phyloP scores from a whole-genome alignment of 805 yeast species.

The Teunomyces aglyptinius region DNA sequence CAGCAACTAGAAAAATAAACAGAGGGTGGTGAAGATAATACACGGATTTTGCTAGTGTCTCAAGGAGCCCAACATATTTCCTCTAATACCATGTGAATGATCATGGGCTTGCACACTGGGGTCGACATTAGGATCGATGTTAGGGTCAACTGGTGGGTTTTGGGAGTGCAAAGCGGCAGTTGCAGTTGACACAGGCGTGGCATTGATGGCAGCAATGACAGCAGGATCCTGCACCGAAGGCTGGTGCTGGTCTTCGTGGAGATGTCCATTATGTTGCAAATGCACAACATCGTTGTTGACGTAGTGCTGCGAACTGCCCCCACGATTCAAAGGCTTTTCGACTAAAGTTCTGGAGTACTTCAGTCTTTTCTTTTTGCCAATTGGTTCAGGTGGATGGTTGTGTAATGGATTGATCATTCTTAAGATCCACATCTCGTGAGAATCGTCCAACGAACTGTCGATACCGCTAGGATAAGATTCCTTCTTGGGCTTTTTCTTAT shows the following conservation, averaged over 20 bases:
- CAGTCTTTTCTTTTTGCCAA: slow-evolving; percentile 34
- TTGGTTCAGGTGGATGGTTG: slow-evolving; percentile 45
- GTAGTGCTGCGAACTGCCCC: slow-evolving; percentile 17
- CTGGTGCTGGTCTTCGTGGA: slow-evolving; percentile 24
- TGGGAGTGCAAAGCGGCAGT: slow-evolving; percentile 25
- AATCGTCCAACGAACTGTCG: slow-evolving; percentile 8
- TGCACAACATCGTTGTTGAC: slow-evolving; percentile 23
- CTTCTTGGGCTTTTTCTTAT: slow-evolving; percentile 31
- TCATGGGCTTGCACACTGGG: slow-evolving; percentile 44
- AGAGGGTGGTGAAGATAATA: background rate
- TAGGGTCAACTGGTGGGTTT: slow-evolving; percentile 39
- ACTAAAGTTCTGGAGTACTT: slow-evolving; percentile 42
- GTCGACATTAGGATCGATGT: slow-evolving; percentile 44
- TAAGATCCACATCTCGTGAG: slow-evolving; percentile 45
- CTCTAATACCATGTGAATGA: slow-evolving; percentile 25
- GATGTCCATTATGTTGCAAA: slow-evolving; percentile 23
- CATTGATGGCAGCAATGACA: slow-evolving; percentile 35
- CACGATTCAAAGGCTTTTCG: slow-evolving; percentile 36
- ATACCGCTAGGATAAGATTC: slow-evolving; percentile 14
- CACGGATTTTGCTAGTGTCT: slow-evolving; percentile 6
- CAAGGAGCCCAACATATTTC: slow-evolving; percentile 6
- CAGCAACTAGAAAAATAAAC: background rate
- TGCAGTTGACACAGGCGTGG: slow-evolving; percentile 29
- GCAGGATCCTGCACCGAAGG: slow-evolving; percentile 42
- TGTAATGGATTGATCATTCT: slow-evolving; percentile 47